phyloP scores from a whole-genome alignment of 805 yeast species.

The Lipomyces lipofer region DNA sequence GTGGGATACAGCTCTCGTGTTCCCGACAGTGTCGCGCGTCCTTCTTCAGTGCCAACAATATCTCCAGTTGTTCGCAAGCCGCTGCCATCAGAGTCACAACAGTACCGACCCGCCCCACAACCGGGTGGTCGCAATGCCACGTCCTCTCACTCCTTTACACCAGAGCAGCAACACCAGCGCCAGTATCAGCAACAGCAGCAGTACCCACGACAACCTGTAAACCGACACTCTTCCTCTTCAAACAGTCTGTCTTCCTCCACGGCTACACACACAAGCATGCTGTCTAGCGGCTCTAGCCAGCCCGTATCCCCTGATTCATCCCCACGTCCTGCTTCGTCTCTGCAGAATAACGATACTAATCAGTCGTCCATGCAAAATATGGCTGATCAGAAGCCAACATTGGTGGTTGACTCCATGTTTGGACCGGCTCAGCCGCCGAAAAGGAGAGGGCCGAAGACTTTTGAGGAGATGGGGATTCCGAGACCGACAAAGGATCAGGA shows the following conservation, averaged over 20 bases:
- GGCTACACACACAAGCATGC: not conserved
- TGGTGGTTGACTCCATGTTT: not conserved
- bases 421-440: constrained; percentile 1
- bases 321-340: not conserved
- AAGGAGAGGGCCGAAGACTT: constrained; percentile 36
- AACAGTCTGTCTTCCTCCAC: not conserved
- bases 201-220: too few species aligned
- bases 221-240: not conserved
- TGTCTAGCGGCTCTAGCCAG: not conserved
- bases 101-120: too few species aligned
- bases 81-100: too few species aligned
- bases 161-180: too few species aligned
- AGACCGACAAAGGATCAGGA: constrained; percentile 34
- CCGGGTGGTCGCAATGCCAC: too few species aligned
- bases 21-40: too few species aligned
- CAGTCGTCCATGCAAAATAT: not conserved
- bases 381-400: not conserved
- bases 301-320: not conserved
- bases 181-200: too few species aligned
- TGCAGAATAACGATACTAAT: not conserved
- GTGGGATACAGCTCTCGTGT: too few species aligned
- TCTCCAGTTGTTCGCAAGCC: too few species aligned
- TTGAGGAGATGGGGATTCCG: constrained; percentile 41
- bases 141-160: too few species aligned
- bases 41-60: too few species aligned